Conservation (phyloP, 2,329 filamentous ascomycete species). For the Ceratocystis alfenasii region DNA sequence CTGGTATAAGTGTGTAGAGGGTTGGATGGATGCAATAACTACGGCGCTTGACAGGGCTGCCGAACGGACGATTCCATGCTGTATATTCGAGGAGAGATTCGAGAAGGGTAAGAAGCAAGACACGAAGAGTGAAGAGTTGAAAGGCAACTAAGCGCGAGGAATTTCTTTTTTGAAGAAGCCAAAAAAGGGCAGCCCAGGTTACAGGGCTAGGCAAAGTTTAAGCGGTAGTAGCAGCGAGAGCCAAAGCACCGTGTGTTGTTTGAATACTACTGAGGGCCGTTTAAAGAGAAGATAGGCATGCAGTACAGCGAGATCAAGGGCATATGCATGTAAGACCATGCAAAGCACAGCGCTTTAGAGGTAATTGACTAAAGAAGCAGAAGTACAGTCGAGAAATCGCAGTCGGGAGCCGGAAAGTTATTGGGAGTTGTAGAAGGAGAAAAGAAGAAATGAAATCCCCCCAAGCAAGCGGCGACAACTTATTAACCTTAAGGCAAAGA, state of each 20-base stretch:
- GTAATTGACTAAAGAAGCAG: background rate
- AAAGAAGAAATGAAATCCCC: background rate
- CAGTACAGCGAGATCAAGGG: constrained; percentile 7
- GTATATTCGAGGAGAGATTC: constrained; percentile 15
- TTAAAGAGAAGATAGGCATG: constrained; percentile 8
- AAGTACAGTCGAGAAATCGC: background rate
- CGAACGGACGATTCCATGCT: constrained; percentile 20
- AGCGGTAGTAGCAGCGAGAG: background rate
- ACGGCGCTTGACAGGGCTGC: constrained; percentile 15
- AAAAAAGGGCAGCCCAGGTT: constrained; percentile 2
- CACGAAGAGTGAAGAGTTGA: constrained; percentile 7
- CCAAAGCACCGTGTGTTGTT: background rate
- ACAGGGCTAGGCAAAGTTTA: background rate
- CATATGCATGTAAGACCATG: constrained; percentile 17
- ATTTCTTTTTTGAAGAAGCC: background rate
- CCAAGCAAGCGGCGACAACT: background rate
- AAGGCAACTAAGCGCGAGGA: background rate
- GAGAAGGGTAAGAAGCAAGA: constrained; percentile 13
- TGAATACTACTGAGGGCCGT: background rate
- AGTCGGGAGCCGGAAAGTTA: background rate
- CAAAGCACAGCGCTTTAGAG: background rate
- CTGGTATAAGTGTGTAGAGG: constrained; percentile 1
- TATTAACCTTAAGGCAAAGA: constrained; percentile 9
- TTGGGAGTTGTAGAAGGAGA: background rate
- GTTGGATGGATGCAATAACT: background rate